These are phyloP conservation scores for Chlamydomonas sp. DNA, from an alignment of 139 green algal genomes.

Conservation along the genomic window DNA sequence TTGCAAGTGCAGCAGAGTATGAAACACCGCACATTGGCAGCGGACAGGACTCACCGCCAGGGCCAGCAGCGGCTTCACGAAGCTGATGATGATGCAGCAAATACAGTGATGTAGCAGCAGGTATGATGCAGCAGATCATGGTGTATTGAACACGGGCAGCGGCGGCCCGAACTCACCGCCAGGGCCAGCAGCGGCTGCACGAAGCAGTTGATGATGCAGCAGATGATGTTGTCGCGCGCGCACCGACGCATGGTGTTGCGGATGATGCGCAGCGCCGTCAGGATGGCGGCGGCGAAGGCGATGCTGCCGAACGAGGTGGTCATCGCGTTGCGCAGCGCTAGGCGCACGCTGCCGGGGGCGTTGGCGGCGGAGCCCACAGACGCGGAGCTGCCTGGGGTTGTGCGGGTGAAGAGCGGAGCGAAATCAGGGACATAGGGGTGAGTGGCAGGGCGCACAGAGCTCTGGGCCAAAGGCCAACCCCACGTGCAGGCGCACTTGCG, in stretches of 20 bases:
- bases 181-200: constrained; percentile 42
- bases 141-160: not conserved
- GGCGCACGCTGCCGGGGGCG: constrained; percentile 6
- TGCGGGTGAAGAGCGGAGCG: not conserved
- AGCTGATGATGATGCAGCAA: constrained; percentile 16
- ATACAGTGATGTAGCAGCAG: too few species aligned
- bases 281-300: constrained; percentile 24
- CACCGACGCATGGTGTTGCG: not conserved
- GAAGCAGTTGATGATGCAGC: constrained; percentile 48
- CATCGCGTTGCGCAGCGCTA: constrained; percentile 22
- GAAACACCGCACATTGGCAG: too few species aligned
- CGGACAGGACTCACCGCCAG: not conserved
- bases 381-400: not conserved
- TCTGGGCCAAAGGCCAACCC: too few species aligned
- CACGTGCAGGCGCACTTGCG: too few species aligned
- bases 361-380: not conserved
- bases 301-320: constrained; percentile 29
- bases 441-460: too few species aligned
- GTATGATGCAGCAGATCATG: too few species aligned
- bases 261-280: not conserved
- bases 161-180: not conserved
- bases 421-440: not conserved
- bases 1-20: too few species aligned
- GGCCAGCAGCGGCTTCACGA: constrained; percentile 42
- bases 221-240: constrained; percentile 38